Evolutionary conservation across 371 early-diverging fungal species (phyloP), one percentile per base, ranked within the genome.

Genomic region (Mucor sp.): DNA sequence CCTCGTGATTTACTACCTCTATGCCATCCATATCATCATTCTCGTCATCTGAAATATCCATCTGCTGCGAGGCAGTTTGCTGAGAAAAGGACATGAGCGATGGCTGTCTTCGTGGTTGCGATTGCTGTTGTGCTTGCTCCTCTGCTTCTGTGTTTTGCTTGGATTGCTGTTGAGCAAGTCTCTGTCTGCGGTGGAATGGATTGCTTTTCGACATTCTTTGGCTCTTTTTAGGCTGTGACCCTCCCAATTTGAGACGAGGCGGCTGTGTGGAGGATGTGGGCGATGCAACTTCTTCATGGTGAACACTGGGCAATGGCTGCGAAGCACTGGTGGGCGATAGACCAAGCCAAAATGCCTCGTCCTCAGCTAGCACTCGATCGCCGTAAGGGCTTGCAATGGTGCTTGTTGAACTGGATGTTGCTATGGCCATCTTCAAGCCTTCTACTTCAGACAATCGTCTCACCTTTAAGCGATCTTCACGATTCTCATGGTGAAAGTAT

Each of bases 281-380:
- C 4, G 48, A 32, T 23, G 37, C 14, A 27, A 39, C 4, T 1
- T 27, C 28, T 53, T 53, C 25, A 14, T 27, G 53, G 14, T 14
- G 15, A 14, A 53, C 27, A 12, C 19, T 50, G 3, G 63, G 37
- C 1, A 39, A 25, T 23, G 63, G 63, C 19, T 63, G 63, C 21
- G 65, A 56, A 5, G 37, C 43, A 55, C 41, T 41, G 15, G 30
- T 61, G 30, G 63, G 28, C 17, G 65, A 6, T 0, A 62, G 15
- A 25, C 48, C 60, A 1, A 69, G 28, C 70, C 70, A 69, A 23
- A 69, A 69, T 7, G 65, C 62, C 28, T 69, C 65, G 28, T 69
- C 70, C 47, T 65, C 65, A 19, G 70, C 55, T 3, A 69, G 19
- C 19, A 23, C 28, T 7, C 50, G 25, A 17, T 58, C 9, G 5